A percentile compares a stretch with the other conserved stretches of the same genome.
These are phyloP conservation scores for Tarenaya hassleriana DNA, from an alignment of 345 rosid species.

Conservation along the genomic window DNA sequence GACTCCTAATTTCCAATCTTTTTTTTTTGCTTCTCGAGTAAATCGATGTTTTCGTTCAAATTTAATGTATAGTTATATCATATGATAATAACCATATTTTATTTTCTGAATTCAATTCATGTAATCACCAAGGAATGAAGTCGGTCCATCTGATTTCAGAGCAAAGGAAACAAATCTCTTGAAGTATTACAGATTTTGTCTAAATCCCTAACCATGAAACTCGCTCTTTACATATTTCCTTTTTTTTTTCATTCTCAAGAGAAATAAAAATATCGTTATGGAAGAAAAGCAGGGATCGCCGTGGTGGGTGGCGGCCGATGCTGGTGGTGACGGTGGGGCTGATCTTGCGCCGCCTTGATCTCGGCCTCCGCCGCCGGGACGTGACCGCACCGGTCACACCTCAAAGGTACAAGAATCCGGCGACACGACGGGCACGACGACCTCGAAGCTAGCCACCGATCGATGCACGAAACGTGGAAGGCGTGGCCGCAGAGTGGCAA, in stretches of 20 bases:
- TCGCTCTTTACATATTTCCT: conserved; percentile 1
- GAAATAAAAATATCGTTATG: conserved; percentile 8
- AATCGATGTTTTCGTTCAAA: no score
- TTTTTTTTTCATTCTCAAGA: neutral
- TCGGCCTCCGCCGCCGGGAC: conserved; percentile 23
- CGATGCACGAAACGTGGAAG: conserved; percentile 57
- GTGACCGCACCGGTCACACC: conserved; percentile 29
- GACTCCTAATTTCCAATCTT: no score
- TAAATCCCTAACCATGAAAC: conserved; percentile 21
- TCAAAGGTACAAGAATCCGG: conserved; percentile 33
- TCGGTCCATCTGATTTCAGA: no score
- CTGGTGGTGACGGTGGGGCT: conserved; percentile 15
- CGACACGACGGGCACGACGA: conserved; percentile 74
- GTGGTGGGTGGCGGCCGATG: conserved; percentile 26
- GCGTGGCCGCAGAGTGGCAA: conserved; percentile 53
- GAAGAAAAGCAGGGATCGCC: conserved; percentile 29
- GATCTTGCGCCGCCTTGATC: conserved; percentile 16
- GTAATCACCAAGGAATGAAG: no score
- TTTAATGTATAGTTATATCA: no score
- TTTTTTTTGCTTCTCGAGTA: no score
- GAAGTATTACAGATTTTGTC: conserved; percentile 14
- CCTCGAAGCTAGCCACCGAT: conserved; percentile 55
- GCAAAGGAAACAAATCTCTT: neutral
- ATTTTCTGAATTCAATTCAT: no score
- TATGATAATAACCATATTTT: no score